Percentiles rank a stretch among this genome's conserved stretches.
Conservation (phyloP, 495 filamentous ascomycete species). For the Thermothielavioides terrestris region DNA sequence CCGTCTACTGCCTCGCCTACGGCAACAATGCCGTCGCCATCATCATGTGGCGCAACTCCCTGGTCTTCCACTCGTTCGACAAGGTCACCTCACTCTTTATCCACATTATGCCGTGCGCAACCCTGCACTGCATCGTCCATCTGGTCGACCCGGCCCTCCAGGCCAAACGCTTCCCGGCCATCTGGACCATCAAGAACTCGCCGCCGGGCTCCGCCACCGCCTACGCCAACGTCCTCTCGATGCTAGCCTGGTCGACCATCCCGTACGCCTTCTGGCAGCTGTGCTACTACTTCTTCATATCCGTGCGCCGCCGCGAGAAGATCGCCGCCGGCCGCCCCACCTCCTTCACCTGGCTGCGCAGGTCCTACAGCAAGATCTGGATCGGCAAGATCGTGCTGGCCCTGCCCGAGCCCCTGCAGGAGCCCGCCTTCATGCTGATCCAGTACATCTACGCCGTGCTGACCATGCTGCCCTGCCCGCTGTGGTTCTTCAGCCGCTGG, state of each 20-base stretch:
- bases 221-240: constrained; percentile 65
- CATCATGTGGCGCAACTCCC: constrained; percentile 97
- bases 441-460: constrained; percentile 84
- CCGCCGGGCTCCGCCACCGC: constrained; percentile 60
- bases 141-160: constrained; percentile 57
- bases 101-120: constrained; percentile 95
- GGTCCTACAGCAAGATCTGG: constrained; percentile 77
- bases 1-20: constrained; percentile 83
- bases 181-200: constrained; percentile 73
- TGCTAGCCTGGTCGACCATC: constrained; percentile 89
- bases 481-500: constrained; percentile 92
- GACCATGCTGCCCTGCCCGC: constrained; percentile 87
- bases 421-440: constrained; percentile 89
- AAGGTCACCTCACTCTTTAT: constrained; percentile 96
- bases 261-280: constrained; percentile 93
- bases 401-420: constrained; percentile 68
- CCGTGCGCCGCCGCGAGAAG: constrained; percentile 81
- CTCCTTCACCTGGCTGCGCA: constrained; percentile 93
- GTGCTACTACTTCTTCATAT: constrained; percentile 85
- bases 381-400: constrained; percentile 77
- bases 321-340: constrained; percentile 94
- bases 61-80: constrained; percentile 96
- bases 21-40: constrained; percentile 97
- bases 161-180: constrained; percentile 69
- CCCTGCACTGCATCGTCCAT: constrained; percentile 87